Conservation (phyloP, 75 land plant genomes). For the Selaginella moellendorffii region DNA sequence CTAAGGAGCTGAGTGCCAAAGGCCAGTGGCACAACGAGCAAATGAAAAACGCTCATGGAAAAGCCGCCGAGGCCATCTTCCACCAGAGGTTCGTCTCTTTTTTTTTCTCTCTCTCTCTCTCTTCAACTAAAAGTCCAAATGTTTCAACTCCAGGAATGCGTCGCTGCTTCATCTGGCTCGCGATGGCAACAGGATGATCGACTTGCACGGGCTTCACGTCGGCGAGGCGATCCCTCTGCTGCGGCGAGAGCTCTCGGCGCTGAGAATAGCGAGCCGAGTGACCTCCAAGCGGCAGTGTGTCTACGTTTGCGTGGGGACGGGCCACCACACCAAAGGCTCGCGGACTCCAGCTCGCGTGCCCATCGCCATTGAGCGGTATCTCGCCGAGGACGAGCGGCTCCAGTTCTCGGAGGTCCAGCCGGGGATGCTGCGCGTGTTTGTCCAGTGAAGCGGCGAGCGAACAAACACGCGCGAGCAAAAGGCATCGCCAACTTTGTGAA, state of each 20-base stretch:
- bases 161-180: conserved; percentile 23
- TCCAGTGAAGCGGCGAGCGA: conserved; percentile 32
- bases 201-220: conserved; percentile 76
- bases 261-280: conserved; percentile 41
- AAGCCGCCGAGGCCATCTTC: conserved; percentile 74
- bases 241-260: conserved; percentile 45
- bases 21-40: conserved; percentile 74
- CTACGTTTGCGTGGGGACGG: conserved; percentile 79
- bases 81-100: conserved; percentile 44
- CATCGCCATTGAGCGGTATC: conserved; percentile 49
- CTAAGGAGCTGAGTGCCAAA: conserved; percentile 66
- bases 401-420: conserved; percentile 68
- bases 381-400: conserved; percentile 69
- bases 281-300: conserved; percentile 55
- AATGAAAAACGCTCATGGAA: conserved; percentile 82
- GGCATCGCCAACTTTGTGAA: too few species aligned
- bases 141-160: conserved; percentile 34
- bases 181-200: conserved; percentile 42
- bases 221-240: conserved; percentile 76
- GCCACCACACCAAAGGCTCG: conserved; percentile 77
- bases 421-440: conserved; percentile 69
- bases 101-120: neutral
- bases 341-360: conserved; percentile 75
- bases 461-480: conserved; percentile 13
- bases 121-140: neutral